Percentiles rank a stretch among this genome's conserved stretches.
These are phyloP conservation scores for Papiliotrema flavescens DNA, from an alignment of 1,284 basidiomycete species.

Conservation along the genomic window DNA sequence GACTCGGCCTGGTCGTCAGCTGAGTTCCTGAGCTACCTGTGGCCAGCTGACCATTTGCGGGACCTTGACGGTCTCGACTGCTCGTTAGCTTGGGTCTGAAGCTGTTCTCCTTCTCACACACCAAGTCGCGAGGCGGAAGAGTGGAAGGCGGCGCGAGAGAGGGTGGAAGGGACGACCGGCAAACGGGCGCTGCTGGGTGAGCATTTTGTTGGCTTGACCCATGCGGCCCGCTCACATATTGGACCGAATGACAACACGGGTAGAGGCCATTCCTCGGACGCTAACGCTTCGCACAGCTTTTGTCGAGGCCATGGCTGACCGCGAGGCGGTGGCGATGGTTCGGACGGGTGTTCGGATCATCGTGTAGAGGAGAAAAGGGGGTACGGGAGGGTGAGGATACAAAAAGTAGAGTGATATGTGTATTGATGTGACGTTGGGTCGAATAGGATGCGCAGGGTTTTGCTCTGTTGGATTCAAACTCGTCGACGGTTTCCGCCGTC, in stretches of 20 bases:
- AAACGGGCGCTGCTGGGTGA: not conserved
- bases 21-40: not conserved
- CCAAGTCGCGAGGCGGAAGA: constrained; percentile 37
- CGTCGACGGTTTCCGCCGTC: no score
- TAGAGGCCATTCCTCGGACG: not conserved
- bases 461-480: no score
- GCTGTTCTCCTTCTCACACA: constrained; percentile 10
- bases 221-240: not conserved
- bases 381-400: not conserved
- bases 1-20: constrained; percentile 67
- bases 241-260: not conserved
- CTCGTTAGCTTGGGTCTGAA: not conserved
- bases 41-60: constrained; percentile 70
- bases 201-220: not conserved
- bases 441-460: no score
- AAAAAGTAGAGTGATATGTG: not conserved
- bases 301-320: not conserved
- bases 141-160: constrained; percentile 27
- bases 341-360: constrained; percentile 3
- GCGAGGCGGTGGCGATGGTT: not conserved
- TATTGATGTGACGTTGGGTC: not conserved
- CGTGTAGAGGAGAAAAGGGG: no score
- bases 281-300: not conserved
- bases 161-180: not conserved
- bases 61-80: constrained; percentile 81